Base-by-base conservation (phyloP, 768 basidiomycete genomes). In the Scleroderma bovista region DNA sequence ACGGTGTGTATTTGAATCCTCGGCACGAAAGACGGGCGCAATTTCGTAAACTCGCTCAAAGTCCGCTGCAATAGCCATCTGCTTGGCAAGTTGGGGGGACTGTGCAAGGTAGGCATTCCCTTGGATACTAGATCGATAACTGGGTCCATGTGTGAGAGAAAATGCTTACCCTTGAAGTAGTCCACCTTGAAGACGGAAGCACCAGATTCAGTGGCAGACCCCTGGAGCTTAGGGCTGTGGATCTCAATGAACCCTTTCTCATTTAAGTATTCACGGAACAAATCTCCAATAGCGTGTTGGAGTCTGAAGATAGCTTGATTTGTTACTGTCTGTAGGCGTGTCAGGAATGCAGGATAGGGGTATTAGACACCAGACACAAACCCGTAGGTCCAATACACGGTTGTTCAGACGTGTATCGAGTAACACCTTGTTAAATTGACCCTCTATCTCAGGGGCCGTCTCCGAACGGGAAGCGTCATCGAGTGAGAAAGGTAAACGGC, bases 41-140 rank as follows among this genome's bases (percentile, higher is more conserved):
- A 99, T 93, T 71, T 99, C 96, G 70, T 94, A 99, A 8, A 99
- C 96, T 29, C 93, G 81, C 68, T 98, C 96, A 64, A 98, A 93
- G 71, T 98, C 96, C 47, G 92, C 93, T 31, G 96, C 93, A 60
- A 99, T 98, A 52, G 88, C 90, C 96, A 99, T 99, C 71, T 99
- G 96, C 69, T 99, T 99, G 45, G 93, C 91, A 15, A 98, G 76
- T 64, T 99, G 96, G 36, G 96, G 96, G 34, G 90, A 93, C 68
- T 99, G 96, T 17, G 96, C 96, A 36, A 99, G 79, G 75, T 78
- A 99, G 2, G 96, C 96, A 57, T 69, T 79, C 26, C 90, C 93
- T 95, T 57, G n/a, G 5, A 20, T 17, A 46, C 6, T 6, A 31
- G 24, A 10, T 19, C 56, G 16, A 57, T 51, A 8, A 34, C 16